Conservation (phyloP, 306 rosid genomes). For the Lathyrus aphaca region DNA sequence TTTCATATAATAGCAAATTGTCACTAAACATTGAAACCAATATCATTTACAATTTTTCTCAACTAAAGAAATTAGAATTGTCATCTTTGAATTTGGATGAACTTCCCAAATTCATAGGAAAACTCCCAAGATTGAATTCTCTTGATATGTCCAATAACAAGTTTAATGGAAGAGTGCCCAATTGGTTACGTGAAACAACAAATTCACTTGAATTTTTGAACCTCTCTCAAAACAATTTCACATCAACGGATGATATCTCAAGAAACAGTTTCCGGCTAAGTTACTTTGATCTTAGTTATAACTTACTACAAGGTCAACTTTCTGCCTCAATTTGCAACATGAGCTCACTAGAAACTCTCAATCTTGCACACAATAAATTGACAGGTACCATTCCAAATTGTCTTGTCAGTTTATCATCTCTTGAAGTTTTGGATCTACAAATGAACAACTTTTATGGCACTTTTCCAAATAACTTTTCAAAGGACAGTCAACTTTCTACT, state of each 20-base stretch:
- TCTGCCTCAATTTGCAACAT: slow-evolving; percentile 2
- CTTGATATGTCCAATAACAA: slow-evolving; percentile 12
- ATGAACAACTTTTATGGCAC: neutral
- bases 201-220: neutral
- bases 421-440: neutral
- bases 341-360: neutral
- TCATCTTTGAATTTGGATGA: neutral
- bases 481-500: neutral
- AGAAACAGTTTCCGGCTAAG: neutral
- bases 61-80: rapidly evolving
- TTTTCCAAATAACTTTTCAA: neutral
- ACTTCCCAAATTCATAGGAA: neutral
- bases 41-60: neutral
- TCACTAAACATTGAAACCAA: neutral
- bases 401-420: neutral
- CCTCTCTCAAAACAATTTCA: slow-evolving; percentile 36
- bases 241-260: neutral
- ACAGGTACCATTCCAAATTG: neutral
- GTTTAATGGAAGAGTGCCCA: neutral
- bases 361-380: neutral
- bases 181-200: neutral
- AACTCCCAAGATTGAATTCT: neutral
- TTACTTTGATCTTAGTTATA: slow-evolving; percentile 17
- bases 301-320: slow-evolving; percentile 15
- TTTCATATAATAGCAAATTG: neutral